Evolutionary conservation across 2,329 filamentous ascomycete genomes (phyloP).

Genomic region (Fusarium verrucosum): DNA sequence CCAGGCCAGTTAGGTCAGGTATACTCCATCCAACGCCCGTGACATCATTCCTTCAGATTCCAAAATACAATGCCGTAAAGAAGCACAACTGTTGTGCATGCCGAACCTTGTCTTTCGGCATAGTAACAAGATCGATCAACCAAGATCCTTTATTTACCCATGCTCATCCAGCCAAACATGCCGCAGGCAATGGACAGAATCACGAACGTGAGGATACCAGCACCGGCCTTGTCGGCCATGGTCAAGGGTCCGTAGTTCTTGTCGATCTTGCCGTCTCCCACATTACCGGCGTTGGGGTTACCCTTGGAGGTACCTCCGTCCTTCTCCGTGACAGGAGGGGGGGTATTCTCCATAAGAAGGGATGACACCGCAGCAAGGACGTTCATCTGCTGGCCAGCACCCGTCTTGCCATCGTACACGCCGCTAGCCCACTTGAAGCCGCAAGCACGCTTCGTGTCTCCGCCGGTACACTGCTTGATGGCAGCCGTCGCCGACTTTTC

Average conservation of each 20-base stretch:
- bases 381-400: constrained; percentile 69
- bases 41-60: constrained; percentile 28
- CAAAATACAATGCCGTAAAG: constrained; percentile 25
- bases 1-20: constrained; percentile 35
- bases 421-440: constrained; percentile 64
- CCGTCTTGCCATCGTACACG: constrained; percentile 62
- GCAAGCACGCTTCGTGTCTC: constrained; percentile 59
- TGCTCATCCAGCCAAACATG: constrained; percentile 61
- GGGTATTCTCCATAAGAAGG: constrained; percentile 56
- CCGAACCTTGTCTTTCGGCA: constrained; percentile 12
- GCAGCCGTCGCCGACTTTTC: constrained; percentile 63
- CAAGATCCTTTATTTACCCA: constrained; percentile 45
- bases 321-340: constrained; percentile 55
- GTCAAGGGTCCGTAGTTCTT: constrained; percentile 50
- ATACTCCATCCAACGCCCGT: constrained; percentile 42
- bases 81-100: constrained; percentile 22
- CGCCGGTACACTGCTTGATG: constrained; percentile 64
- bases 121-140: constrained; percentile 14
- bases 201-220: constrained; percentile 58
- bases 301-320: constrained; percentile 63
- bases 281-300: constrained; percentile 54
- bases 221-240: constrained; percentile 58
- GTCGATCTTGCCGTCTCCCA: constrained; percentile 49
- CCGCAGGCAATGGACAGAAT: constrained; percentile 53
- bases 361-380: constrained; percentile 65